These are phyloP conservation scores for Acrocalymma vagum DNA, from an alignment of 2,329 filamentous ascomycete genomes.

Conservation along the genomic window DNA sequence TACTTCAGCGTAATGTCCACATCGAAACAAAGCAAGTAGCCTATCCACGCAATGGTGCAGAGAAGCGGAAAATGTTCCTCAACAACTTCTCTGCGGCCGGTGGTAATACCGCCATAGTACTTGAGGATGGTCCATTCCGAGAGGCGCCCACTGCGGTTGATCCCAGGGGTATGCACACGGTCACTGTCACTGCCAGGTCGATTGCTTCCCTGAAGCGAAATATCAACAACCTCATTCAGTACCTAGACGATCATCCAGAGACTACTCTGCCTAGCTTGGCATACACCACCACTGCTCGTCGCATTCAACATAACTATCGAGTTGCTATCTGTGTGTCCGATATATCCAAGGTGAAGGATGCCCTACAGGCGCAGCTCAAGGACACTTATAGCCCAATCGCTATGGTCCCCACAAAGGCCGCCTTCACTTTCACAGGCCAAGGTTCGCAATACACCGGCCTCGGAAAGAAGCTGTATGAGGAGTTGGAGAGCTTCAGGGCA, in stretches of 20 bases:
- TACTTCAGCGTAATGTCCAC: constrained; percentile 61
- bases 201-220: constrained; percentile 62
- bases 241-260: constrained; percentile 54
- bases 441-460: constrained; percentile 62
- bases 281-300: constrained; percentile 62
- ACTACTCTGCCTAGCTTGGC: constrained; percentile 58
- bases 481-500: constrained; percentile 56
- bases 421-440: constrained; percentile 62
- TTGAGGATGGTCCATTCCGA: constrained; percentile 59
- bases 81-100: constrained; percentile 64
- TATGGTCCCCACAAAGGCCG: constrained; percentile 60
- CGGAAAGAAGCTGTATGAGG: constrained; percentile 59
- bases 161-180: constrained; percentile 55
- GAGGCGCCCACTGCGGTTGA: constrained; percentile 53
- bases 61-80: constrained; percentile 59
- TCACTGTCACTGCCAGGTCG: constrained; percentile 60
- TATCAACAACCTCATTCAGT: constrained; percentile 57
- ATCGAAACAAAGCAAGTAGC: constrained; percentile 57
- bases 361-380: constrained; percentile 57
- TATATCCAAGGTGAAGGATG: constrained; percentile 56
- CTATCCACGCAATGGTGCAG: constrained; percentile 57
- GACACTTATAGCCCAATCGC: constrained; percentile 61
- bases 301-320: constrained; percentile 63
- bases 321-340: constrained; percentile 57
- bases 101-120: constrained; percentile 62